Conservation (phyloP, 257 asterid genomes). For the Solanum appendiculatum region DNA sequence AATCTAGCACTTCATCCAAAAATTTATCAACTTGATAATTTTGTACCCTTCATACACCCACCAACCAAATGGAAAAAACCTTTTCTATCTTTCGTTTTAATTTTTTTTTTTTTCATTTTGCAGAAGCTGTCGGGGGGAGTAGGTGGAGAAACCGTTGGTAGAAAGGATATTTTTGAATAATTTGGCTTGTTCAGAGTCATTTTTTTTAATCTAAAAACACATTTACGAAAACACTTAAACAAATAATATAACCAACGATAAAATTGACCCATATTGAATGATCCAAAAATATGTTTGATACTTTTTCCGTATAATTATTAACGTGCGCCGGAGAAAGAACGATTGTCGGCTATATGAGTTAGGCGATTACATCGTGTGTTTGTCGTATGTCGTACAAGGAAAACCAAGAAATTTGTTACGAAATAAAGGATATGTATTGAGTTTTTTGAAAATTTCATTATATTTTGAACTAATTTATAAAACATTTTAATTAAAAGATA, state of each 20-base stretch:
- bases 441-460: neutral
- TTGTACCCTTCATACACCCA: neutral
- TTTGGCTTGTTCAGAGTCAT: neutral
- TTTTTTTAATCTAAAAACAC: neutral
- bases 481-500: neutral
- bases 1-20: neutral
- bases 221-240: too few relatives aligned
- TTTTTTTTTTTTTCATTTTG: too few relatives aligned
- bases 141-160: neutral
- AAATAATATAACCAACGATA: too few relatives aligned
- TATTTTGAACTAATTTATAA: neutral
- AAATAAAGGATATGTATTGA: neutral
- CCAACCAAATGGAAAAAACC: neutral
- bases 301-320: too few relatives aligned
- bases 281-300: neutral
- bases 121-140: neutral
- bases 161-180: neutral
- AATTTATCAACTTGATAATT: too few relatives aligned
- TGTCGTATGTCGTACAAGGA: neutral
- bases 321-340: too few relatives aligned
- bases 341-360: neutral
- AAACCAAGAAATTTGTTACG: neutral
- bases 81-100: neutral
- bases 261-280: too few relatives aligned
- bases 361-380: neutral